Conservation (phyloP, 1,284 basidiomycete genomes). For the Ustilago bromivora region DNA sequence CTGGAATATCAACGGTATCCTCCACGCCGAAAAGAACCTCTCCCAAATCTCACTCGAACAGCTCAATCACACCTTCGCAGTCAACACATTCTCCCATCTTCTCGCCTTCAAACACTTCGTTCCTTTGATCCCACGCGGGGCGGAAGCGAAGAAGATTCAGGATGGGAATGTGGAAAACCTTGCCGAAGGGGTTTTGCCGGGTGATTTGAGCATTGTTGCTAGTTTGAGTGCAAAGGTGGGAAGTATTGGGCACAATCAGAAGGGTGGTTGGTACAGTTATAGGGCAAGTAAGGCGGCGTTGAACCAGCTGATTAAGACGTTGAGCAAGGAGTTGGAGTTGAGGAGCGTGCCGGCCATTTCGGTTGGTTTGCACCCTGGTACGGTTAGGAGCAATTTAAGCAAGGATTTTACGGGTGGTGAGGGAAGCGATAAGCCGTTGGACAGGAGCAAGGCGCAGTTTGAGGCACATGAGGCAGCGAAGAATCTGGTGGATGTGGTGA, state of each 20-base stretch:
- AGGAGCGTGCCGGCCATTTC: constrained; percentile 74
- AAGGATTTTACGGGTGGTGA: constrained; percentile 68
- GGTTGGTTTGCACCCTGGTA: constrained; percentile 69
- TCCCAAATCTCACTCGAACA: constrained; percentile 73
- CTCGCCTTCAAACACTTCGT: constrained; percentile 73
- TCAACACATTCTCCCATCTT: constrained; percentile 73
- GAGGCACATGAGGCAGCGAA: constrained; percentile 76
- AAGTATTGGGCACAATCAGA: constrained; percentile 76
- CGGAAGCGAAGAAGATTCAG: constrained; percentile 42
- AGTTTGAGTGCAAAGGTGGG: constrained; percentile 76
- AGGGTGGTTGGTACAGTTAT: constrained; percentile 80
- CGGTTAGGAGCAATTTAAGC: constrained; percentile 74
- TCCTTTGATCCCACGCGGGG: constrained; percentile 71
- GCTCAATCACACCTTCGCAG: constrained; percentile 71
- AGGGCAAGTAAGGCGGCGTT: constrained; percentile 80
- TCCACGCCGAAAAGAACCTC: constrained; percentile 75
- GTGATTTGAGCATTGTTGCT: constrained; percentile 70
- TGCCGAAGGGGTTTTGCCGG: constrained; percentile 66
- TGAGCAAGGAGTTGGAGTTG: constrained; percentile 76
- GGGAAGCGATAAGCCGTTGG: constrained; percentile 52
- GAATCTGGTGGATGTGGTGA: constrained; percentile 75
- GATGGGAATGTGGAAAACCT: constrained; percentile 54
- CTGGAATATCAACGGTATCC: constrained; percentile 72
- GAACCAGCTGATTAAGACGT: constrained; percentile 79
- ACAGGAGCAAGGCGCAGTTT: constrained; percentile 72